Evolutionary conservation across 176 grass and related monocot species (phyloP).

Genomic region (Cocos nucifera): DNA sequence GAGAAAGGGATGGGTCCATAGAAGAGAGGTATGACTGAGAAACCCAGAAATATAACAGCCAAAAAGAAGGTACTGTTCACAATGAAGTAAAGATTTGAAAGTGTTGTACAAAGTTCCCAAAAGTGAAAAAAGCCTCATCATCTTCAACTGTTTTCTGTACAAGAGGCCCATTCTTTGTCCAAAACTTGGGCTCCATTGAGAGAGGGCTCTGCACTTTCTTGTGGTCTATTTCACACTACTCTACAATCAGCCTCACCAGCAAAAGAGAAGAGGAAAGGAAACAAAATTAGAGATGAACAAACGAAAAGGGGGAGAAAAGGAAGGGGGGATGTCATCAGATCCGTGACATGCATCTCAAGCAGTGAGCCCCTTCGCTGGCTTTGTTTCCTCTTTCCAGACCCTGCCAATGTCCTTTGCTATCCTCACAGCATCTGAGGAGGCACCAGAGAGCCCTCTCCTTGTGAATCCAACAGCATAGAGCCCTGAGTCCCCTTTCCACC

Average conservation of each 20-base stretch:
- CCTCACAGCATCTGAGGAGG: conserved; percentile 65
- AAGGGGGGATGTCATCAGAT: conserved; percentile 25
- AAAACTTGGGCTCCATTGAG: conserved; percentile 26
- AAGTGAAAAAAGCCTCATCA: conserved; percentile 13
- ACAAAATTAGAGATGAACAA: neutral
- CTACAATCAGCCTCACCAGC: neutral
- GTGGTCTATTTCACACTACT: too few species aligned
- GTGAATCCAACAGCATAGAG: conserved; percentile 94
- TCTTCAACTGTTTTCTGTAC: conserved; percentile 3
- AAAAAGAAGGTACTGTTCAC: neutral
- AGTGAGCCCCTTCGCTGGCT: conserved; percentile 36
- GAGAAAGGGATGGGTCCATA: neutral
- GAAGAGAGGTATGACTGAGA: too few species aligned
- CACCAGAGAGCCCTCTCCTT: conserved; percentile 52
- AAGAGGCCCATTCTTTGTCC: neutral
- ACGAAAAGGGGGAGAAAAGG: too few species aligned
- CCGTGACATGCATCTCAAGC: conserved; percentile 65
- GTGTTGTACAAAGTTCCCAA: conserved; percentile 3
- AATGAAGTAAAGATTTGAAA: neutral
- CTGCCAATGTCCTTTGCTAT: conserved; percentile 48
- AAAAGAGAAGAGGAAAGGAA: neutral
- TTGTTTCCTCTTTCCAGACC: conserved; percentile 81
- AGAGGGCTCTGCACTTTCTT: neutral
- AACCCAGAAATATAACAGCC: neutral
- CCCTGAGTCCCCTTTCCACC: conserved; percentile 53